Percentiles rank a stretch among this genome's conserved stretches.
phyloP scores from a whole-genome alignment of 1,284 basidiomycete species.

The Microbotryomycetes sp. region DNA sequence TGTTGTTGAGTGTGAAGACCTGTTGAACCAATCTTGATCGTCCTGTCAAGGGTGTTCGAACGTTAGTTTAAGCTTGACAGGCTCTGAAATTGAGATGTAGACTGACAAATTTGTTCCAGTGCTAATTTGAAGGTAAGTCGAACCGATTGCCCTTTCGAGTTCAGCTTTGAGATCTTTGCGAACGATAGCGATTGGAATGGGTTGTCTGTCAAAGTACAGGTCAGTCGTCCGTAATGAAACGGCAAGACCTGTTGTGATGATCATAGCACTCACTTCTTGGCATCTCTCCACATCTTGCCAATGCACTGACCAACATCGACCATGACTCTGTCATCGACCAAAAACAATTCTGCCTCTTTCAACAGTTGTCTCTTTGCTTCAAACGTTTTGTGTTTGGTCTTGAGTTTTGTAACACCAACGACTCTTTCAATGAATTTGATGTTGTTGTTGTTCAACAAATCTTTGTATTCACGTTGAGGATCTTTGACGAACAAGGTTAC shows the following conservation, averaged over 20 bases:
- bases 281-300: conserved; percentile 84
- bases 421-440: conserved; percentile 87
- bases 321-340: conserved; percentile 85
- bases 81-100: not conserved
- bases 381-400: conserved; percentile 87
- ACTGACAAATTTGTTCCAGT: conserved; percentile 64
- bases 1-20: conserved; percentile 62
- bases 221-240: not conserved
- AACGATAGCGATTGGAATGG: conserved; percentile 79
- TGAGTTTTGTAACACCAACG: conserved; percentile 82
- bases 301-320: conserved; percentile 79
- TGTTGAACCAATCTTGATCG: conserved; percentile 75
- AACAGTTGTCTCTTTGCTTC: conserved; percentile 80
- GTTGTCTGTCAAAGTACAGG: conserved; percentile 56
- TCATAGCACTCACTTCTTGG: conserved; percentile 67
- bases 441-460: conserved; percentile 66
- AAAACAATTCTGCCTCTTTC: conserved; percentile 83
- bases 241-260: not conserved
- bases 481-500: conserved; percentile 92
- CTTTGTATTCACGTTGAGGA: conserved; percentile 93
- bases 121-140: conserved; percentile 89
- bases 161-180: conserved; percentile 83
- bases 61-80: not conserved
- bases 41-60: conserved; percentile 47
- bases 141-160: conserved; percentile 80